Conservation (phyloP, 2,329 filamentous ascomycete species). For the Cladosporium sp. region DNA sequence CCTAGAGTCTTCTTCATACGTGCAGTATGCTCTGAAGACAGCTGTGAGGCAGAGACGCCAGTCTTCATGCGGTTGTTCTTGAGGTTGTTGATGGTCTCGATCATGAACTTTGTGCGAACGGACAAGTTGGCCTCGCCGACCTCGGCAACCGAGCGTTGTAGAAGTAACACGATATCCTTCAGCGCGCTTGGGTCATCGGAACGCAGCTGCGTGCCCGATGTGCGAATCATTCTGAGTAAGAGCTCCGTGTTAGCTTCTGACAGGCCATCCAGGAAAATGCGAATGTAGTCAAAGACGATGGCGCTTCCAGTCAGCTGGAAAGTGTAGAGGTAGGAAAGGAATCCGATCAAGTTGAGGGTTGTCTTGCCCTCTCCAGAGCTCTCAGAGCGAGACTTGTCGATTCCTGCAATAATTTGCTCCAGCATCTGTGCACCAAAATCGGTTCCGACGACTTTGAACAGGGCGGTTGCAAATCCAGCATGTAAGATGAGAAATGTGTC, state of each 20-base stretch:
- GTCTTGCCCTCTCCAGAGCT: conserved; percentile 49
- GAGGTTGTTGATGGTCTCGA: conserved; percentile 89
- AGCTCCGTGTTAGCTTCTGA: conserved; percentile 86
- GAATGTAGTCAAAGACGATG: conserved; percentile 86
- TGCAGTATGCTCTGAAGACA: conserved; percentile 75
- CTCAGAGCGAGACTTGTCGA: conserved; percentile 50
- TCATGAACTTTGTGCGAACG: conserved; percentile 92
- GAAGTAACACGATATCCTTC: conserved; percentile 78
- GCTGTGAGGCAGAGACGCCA: conserved; percentile 61
- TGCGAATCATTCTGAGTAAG: conserved; percentile 75
- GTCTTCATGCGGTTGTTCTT: conserved; percentile 91
- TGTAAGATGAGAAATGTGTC: conserved; percentile 90
- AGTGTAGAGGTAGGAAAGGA: conserved; percentile 83
- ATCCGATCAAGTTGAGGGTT: conserved; percentile 70
- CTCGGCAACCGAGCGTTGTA: conserved; percentile 67
- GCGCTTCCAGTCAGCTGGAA: conserved; percentile 81
- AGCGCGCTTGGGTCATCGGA: conserved; percentile 83
- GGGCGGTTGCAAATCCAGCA: conserved; percentile 79
- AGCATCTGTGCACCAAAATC: conserved; percentile 87
- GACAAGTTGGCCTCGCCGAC: conserved; percentile 67
- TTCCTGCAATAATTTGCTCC: conserved; percentile 69
- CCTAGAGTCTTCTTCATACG: conserved; percentile 87
- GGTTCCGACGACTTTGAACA: conserved; percentile 81
- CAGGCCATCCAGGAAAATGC: conserved; percentile 67
- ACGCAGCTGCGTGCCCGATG: conserved; percentile 73